Evolutionary conservation across 257 asterid species (phyloP).

Genomic region (Solanum chmielewskii): DNA sequence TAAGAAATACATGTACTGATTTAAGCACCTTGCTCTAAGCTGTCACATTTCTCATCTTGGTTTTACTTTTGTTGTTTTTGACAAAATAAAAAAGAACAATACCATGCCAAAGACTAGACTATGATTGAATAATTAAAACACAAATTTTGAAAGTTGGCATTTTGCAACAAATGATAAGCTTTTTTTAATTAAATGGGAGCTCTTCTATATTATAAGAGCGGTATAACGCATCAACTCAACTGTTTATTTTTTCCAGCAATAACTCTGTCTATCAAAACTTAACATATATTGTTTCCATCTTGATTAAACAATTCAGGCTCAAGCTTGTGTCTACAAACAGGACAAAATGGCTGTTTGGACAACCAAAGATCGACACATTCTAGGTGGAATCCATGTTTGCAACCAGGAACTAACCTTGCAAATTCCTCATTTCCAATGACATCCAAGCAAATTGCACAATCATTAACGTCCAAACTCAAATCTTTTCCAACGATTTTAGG

Average conservation of each 20-base stretch:
- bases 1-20: neutral
- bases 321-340: neutral
- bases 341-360: slow-evolving; percentile 6
- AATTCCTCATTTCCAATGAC: neutral
- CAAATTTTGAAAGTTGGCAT: neutral
- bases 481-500: neutral
- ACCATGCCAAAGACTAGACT: neutral
- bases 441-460: slow-evolving; percentile 3
- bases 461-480: neutral
- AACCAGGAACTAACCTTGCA: slow-evolving; percentile 4
- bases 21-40: neutral
- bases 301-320: neutral
- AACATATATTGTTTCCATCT: neutral
- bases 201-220: neutral
- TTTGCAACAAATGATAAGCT: neutral
- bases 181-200: neutral
- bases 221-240: neutral
- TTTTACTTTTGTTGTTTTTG: neutral
- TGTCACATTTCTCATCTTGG: neutral
- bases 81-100: neutral
- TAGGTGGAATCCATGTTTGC: slow-evolving; percentile 17
- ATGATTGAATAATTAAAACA: neutral
- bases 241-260: neutral
- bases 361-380: slow-evolving; percentile 11
- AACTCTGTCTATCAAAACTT: neutral